Base-by-base conservation (phyloP, 106 monocot species). In the Platanthera guangdongensis region DNA sequence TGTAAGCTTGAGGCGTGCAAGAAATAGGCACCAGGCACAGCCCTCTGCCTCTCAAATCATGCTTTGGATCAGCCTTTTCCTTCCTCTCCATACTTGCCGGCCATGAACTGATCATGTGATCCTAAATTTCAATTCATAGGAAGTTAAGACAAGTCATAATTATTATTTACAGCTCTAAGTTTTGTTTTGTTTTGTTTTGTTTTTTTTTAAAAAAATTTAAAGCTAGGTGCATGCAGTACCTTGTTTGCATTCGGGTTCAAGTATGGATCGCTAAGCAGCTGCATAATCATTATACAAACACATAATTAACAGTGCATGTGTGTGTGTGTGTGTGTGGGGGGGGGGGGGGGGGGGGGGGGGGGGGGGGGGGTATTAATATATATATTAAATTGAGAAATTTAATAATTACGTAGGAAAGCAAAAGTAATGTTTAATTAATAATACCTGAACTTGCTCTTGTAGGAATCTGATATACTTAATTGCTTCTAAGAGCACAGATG, bases 21-120 rank as follows among this genome's bases (percentile, higher is more conserved):
- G 96, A 89, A 18, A 96, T 63, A 9, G 96, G 96, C 32, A 91
- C 88, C 45, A 96, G 78, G 68, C 96, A 91, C 51, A 96, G 89
- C 8, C 96, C 96, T 78, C 85, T 82, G 52, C 88, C 93, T 79
- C 79, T 91, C 71, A 96, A 72, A 50, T 91, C 91, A 32, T 77
- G 75, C 69, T 84, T 83, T 15, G 77, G 25, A 48, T 88, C 88
- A n/a, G 67, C 51, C 72, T 88, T 90, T 13, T 89, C 87, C 78
- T 83, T 91, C 77, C 81, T 87, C 69, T 89, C 87, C 76, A 84
- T n/a, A 25, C 28, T 64, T 8, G 77, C 87, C 81, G 79, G 87
- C 92, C 90, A 88, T 77, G 88, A 73, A 71, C 75, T 86, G 62
- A 25, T 25, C 25, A 25, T 25, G 0, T 83, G 83, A 67, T 95